phyloP scores from a whole-genome alignment of 176 grass and related monocot genomes.

The Musa schizocarpa region DNA sequence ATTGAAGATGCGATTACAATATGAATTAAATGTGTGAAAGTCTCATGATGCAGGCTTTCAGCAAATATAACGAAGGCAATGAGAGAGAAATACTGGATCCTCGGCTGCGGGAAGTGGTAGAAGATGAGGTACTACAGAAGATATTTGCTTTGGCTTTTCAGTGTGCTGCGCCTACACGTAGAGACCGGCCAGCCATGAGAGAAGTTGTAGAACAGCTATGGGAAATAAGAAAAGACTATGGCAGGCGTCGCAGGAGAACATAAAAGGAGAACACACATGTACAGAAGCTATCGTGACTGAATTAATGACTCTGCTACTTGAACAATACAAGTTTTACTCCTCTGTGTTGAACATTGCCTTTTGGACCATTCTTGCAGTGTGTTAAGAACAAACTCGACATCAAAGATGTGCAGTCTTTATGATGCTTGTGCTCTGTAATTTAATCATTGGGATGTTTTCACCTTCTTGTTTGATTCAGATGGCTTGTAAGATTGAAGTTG shows the following conservation, averaged over 20 bases:
- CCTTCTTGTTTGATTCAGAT: too few species aligned
- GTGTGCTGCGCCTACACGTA: slow-evolving; percentile 35
- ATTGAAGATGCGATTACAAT: too few species aligned
- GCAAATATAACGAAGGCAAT: slow-evolving; percentile 29
- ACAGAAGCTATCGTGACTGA: not conserved
- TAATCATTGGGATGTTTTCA: too few species aligned
- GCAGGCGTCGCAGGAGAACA: slow-evolving; percentile 20
- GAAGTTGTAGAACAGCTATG: slow-evolving; percentile 53
- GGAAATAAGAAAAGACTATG: slow-evolving; percentile 46
- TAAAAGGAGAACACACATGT: not conserved
- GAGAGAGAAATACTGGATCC: slow-evolving; percentile 47
- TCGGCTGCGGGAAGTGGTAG: slow-evolving; percentile 32
- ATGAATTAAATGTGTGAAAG: not conserved
- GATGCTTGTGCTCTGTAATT: too few species aligned
- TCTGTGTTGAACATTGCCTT: not conserved
- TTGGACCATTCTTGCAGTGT: not conserved
- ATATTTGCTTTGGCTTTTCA: slow-evolving; percentile 44
- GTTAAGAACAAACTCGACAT: not conserved
- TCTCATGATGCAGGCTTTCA: slow-evolving; percentile 32
- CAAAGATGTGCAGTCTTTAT: not conserved
- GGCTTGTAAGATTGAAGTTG: too few species aligned
- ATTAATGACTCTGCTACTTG: not conserved
- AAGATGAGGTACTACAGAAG: slow-evolving; percentile 34
- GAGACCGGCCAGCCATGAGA: slow-evolving; percentile 49
- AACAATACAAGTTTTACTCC: not conserved